Base-by-base conservation (phyloP, 495 filamentous ascomycete genomes). In the Elaphomyces granulatus region DNA sequence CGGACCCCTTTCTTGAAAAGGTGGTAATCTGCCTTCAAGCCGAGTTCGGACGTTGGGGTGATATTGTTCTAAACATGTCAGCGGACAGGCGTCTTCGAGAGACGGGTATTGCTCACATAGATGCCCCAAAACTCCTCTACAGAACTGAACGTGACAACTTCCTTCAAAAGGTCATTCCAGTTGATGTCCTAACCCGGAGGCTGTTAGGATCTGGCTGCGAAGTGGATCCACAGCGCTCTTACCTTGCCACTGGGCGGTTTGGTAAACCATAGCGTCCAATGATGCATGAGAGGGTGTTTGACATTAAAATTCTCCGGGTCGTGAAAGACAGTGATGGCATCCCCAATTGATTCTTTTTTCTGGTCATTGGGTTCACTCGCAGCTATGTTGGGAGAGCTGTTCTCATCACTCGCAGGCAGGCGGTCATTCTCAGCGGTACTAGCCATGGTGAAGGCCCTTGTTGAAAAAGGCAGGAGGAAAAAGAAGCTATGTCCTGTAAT, bases 41-140 rank as follows among this genome's bases (percentile, higher is more conserved):
- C 81, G 19, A 99, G 76, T 46, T 96, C 87, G 45, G 92, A 96
- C 42, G 86, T 85, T 12, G 88, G 79, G 16, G 86, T 82, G 61
- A 99, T 95, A 66, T 99, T 99, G 70, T 99, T 99, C 90, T 98
- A 56, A 9, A 37, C 10, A 44, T 28, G 20, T 36, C 10, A 30
- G 8, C 38, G 7, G 31, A 55, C 41, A 62, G 54, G 10, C 12
- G 38, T n/a, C 15, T 32, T 7, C 10, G 41, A 17, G 15, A 44
- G 37, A 41, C 3, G 23, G 19, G 18, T 6, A 34, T 26, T 18
- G 70, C 90, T 55, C 77, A 96, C 90, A 58, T 99, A 95, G 53
- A 96, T 81, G 38, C 90, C 90, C 90, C 90, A 99, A 69, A 99
- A 99, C 60, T 99, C 92, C 61, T 99, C 90, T 2, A 99, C 90